phyloP scores from a whole-genome alignment of 2,329 filamentous ascomycete species.

The Sordariomycetes sp. region DNA sequence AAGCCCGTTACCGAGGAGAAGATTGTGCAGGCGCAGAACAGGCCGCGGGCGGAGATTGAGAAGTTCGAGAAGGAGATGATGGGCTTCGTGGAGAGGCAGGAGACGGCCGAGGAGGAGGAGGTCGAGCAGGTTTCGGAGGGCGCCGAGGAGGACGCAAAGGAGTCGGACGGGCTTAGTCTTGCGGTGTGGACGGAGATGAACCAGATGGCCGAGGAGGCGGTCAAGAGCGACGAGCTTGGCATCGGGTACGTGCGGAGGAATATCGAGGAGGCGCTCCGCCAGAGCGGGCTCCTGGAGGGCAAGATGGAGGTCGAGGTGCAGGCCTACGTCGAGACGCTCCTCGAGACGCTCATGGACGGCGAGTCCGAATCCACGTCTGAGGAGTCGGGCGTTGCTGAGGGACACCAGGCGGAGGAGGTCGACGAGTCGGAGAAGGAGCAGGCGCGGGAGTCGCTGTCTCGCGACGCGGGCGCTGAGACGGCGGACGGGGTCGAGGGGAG shows the following conservation, averaged over 20 bases:
- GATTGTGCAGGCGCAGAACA: slow-evolving; percentile 61
- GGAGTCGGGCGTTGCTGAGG: not conserved
- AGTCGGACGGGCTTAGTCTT: slow-evolving; percentile 14
- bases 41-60: slow-evolving; percentile 49
- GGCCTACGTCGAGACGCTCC: slow-evolving; percentile 33
- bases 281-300: slow-evolving; percentile 35
- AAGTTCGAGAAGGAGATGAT: slow-evolving; percentile 54
- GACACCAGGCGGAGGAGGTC: not conserved
- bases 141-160: slow-evolving; percentile 7
- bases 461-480: slow-evolving; percentile 1
- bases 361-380: not conserved
- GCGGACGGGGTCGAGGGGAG: not conserved
- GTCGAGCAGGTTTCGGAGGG: slow-evolving; percentile 7
- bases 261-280: slow-evolving; percentile 39
- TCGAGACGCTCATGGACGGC: slow-evolving; percentile 25
- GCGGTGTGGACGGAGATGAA: slow-evolving; percentile 40
- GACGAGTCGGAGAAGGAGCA: slow-evolving; percentile 1
- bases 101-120: slow-evolving; percentile 10
- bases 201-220: slow-evolving; percentile 38
- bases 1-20: slow-evolving; percentile 66
- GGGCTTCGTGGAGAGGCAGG: slow-evolving; percentile 25
- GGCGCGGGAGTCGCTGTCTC: slow-evolving; percentile 5
- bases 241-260: slow-evolving; percentile 36
- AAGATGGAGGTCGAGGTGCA: slow-evolving; percentile 30
- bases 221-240: slow-evolving; percentile 43